Base-by-base conservation (phyloP, 2,329 filamentous ascomycete species). In the Zymoseptoria ardabiliae region DNA sequence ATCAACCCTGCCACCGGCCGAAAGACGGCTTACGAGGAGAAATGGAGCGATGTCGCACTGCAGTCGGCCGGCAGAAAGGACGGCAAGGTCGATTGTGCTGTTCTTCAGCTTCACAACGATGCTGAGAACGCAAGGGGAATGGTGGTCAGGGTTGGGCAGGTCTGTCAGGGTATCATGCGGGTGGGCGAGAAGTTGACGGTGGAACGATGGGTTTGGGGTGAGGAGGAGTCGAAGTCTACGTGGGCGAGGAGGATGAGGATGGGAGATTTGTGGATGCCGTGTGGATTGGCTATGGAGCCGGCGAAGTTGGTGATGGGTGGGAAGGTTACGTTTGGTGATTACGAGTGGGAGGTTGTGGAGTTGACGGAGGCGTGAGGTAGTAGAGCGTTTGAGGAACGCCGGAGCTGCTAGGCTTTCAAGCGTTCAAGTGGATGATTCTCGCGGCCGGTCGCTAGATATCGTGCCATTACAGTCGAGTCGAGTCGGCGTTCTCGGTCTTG, bases 131-230 rank as follows among this genome's bases (percentile, higher is more conserved):
- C 72, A 2, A 72, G 79, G 1, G 85, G 85, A 0, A 72, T 81
- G 61, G 74, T 85, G 0, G 72, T 87, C 0, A 70, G 81, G 21
- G 67, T 87, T 1, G 85, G 83, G 0, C 73, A 77, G 58, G 79
- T 75, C 61, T 81, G 77, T 45, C 85, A 88, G 74, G 84, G 81
- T 0, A 68, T 88, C 4, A 30, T 84, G 54, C 77, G 81, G 62
- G 69, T 72, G 1, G 79, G 77, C 0, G 70, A 73, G 0, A 65
- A 70, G 4, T 67, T 82, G 10, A 73, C 76, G 20, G 73, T 79
- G 1, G 85, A 87, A 76, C 75, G 83, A 57, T 86, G 84, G 84
- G 75, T 77, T 65, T 82, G 76, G 66, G 61, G 22, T 55, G 55
- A 55, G 4, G 55, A 55, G 4, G 56, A 55, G 17, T 55, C 55